Conservation (phyloP, 2,329 filamentous ascomycete species). For the Phyllosticta paracitricarpa region DNA sequence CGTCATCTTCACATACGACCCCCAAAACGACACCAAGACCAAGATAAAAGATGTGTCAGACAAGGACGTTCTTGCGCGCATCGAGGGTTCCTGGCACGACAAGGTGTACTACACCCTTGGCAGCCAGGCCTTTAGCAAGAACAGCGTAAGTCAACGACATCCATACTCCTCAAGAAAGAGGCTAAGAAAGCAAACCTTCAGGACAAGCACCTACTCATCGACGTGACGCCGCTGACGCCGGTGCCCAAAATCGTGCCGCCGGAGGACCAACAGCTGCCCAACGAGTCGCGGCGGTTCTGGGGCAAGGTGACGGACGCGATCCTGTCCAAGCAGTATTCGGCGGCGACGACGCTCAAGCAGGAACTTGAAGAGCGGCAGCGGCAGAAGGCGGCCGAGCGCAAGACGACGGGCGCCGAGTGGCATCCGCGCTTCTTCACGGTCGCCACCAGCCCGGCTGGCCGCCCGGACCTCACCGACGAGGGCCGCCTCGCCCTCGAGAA, state of each 20-base stretch:
- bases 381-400: slow-evolving; percentile 70
- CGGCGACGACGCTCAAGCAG: slow-evolving; percentile 78
- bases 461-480: slow-evolving; percentile 53
- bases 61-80: slow-evolving; percentile 68
- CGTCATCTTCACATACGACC: slow-evolving; percentile 82
- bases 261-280: slow-evolving; percentile 65
- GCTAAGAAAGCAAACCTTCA: slow-evolving; percentile 10
- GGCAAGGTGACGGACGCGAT: slow-evolving; percentile 80
- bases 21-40: slow-evolving; percentile 69
- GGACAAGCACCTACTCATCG: slow-evolving; percentile 64
- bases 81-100: slow-evolving; percentile 79
- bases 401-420: slow-evolving; percentile 60
- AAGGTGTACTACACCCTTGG: slow-evolving; percentile 52
- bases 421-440: slow-evolving; percentile 78
- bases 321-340: slow-evolving; percentile 65
- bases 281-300: slow-evolving; percentile 89
- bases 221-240: slow-evolving; percentile 74
- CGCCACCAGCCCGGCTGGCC: slow-evolving; percentile 48
- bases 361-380: slow-evolving; percentile 87
- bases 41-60: slow-evolving; percentile 80
- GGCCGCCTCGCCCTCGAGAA: slow-evolving; percentile 48
- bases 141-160: slow-evolving; percentile 43
- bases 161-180: slow-evolving; percentile 44
- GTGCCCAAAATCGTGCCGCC: slow-evolving; percentile 73
- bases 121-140: slow-evolving; percentile 35